Percentiles rank a stretch among this genome's conserved stretches.
These are phyloP conservation scores for Coemansia biformis DNA, from an alignment of 192 early-diverging fungal genomes.

Conservation along the genomic window DNA sequence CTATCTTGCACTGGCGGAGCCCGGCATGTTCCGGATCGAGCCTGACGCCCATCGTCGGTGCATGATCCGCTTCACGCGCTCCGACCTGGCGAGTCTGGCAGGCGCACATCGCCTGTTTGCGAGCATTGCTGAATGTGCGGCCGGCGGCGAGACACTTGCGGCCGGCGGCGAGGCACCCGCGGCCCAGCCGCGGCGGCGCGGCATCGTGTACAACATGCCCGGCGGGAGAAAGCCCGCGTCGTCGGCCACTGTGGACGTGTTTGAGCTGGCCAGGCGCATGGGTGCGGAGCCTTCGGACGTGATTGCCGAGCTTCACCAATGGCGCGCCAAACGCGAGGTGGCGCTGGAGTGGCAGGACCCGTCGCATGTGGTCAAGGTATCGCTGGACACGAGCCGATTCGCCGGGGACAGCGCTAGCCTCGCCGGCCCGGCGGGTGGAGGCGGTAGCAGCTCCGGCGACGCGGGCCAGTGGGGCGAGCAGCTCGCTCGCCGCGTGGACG, in stretches of 20 bases:
- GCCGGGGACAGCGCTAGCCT: too few species aligned
- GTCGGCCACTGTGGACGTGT: slow-evolving; percentile 17
- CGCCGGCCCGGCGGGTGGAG: too few species aligned
- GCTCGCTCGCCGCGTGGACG: slow-evolving; percentile 21
- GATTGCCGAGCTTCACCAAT: slow-evolving; percentile 32
- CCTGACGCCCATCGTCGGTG: slow-evolving; percentile 38
- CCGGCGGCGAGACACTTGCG: background rate
- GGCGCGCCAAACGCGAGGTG: slow-evolving; percentile 40
- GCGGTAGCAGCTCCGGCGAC: too few species aligned
- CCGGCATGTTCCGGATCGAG: slow-evolving; percentile 17
- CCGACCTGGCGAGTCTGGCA: slow-evolving; percentile 28
- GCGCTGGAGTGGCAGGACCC: slow-evolving; percentile 40
- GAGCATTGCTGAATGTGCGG: slow-evolving; percentile 9
- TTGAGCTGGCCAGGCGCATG: slow-evolving; percentile 20
- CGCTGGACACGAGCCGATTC: slow-evolving; percentile 25
- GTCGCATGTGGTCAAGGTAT: slow-evolving; percentile 28
- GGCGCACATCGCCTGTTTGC: slow-evolving; percentile 24
- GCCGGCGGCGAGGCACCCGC: background rate
- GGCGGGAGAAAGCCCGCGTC: slow-evolving; percentile 4
- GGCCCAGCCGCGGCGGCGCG: background rate
- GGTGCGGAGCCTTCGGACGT: slow-evolving; percentile 12
- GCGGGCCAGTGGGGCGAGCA: slow-evolving; percentile 12
- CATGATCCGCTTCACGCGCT: slow-evolving; percentile 23
- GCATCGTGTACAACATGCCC: slow-evolving; percentile 4
- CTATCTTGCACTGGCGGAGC: slow-evolving; percentile 33